These are phyloP conservation scores for Podospora pseudopauciseta DNA, from an alignment of 495 filamentous ascomycete genomes.

Conservation along the genomic window DNA sequence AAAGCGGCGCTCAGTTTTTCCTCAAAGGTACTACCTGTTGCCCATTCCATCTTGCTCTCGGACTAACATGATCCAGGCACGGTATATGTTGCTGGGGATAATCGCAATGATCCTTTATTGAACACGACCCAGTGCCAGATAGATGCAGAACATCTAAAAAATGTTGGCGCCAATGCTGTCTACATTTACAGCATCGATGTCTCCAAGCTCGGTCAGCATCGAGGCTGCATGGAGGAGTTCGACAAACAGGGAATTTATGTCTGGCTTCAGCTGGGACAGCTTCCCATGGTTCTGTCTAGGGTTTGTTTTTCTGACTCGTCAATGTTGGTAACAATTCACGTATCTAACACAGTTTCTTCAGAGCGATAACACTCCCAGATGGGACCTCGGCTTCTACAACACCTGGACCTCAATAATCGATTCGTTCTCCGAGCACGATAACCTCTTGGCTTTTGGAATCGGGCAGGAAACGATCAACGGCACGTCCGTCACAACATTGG, in stretches of 20 bases:
- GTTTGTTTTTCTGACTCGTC: neutral
- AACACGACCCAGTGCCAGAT: constrained; percentile 67
- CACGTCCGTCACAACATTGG: constrained; percentile 50
- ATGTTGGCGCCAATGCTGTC: constrained; percentile 72
- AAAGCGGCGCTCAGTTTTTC: constrained; percentile 71
- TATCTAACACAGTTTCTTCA: neutral
- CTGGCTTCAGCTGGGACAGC: constrained; percentile 52
- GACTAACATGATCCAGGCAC: constrained; percentile 27
- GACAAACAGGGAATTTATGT: constrained; percentile 69
- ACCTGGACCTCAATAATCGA: constrained; percentile 65
- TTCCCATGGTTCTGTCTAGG: constrained; percentile 44
- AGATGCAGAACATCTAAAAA: constrained; percentile 69
- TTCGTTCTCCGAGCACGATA: constrained; percentile 67
- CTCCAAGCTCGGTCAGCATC: constrained; percentile 49
- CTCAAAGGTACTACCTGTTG: constrained; percentile 48
- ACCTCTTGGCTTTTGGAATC: constrained; percentile 71
- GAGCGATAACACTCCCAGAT: constrained; percentile 30
- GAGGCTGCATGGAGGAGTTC: constrained; percentile 65
- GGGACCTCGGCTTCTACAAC: constrained; percentile 62
- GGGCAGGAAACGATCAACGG: constrained; percentile 74
- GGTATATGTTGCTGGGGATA: constrained; percentile 7
- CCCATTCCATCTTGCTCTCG: neutral
- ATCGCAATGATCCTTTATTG: constrained; percentile 58
- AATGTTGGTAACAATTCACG: neutral
- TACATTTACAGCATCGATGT: constrained; percentile 80